Evolutionary conservation across 345 rosid genomes (phyloP).

Genomic region (Noccaea bulbosa): DNA sequence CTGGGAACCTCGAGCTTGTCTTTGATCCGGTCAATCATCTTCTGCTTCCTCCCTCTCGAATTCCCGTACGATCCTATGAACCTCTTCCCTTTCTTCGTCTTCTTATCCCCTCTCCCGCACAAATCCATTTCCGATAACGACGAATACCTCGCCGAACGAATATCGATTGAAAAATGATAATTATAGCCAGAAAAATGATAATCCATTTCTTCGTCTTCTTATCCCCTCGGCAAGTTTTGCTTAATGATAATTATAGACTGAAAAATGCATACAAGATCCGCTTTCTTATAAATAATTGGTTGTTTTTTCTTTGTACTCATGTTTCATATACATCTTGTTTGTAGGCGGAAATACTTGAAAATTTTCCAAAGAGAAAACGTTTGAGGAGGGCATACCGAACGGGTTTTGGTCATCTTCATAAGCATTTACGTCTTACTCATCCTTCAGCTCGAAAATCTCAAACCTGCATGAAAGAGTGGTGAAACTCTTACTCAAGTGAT

Average conservation of each 20-base stretch:
- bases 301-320: no score
- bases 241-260: neutral
- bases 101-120: slow-evolving; percentile 94
- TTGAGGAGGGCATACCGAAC: slow-evolving; percentile 3
- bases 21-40: slow-evolving; percentile 87
- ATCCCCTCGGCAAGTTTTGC: slow-evolving; percentile 7
- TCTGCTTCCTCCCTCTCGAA: slow-evolving; percentile 86
- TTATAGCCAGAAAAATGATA: no score
- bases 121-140: slow-evolving; percentile 47
- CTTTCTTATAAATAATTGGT: no score
- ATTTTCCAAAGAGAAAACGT: neutral
- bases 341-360: no score
- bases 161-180: no score
- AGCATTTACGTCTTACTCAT: neutral
- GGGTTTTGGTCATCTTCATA: slow-evolving; percentile 1
- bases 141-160: slow-evolving; percentile 27
- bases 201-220: no score
- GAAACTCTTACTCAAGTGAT: neutral
- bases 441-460: no score
- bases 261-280: no score
- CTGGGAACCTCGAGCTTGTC: slow-evolving; percentile 92
- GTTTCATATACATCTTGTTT: no score
- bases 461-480: neutral
- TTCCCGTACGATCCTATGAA: slow-evolving; percentile 91
- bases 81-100: slow-evolving; percentile 89